Conservation (phyloP, 202 grass and related monocot genomes). For the Carex arenaria region DNA sequence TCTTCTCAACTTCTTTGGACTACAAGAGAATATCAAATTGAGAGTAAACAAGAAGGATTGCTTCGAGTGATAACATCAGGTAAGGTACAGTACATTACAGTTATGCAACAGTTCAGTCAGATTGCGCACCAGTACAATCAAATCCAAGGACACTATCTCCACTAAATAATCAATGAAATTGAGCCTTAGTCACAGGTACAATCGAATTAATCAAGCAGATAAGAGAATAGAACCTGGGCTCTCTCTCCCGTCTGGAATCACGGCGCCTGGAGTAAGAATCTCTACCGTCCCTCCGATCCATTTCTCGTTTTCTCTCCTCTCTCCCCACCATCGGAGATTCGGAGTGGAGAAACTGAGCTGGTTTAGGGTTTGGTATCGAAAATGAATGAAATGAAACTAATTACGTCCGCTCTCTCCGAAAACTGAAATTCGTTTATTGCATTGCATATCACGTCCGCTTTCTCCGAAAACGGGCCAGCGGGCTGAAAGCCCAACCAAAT, state of each 20-base stretch:
- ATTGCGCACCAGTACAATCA: neutral
- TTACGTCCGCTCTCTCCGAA: neutral
- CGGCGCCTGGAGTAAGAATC: slow-evolving; percentile 46
- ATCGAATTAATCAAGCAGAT: neutral
- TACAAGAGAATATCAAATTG: slow-evolving; percentile 13
- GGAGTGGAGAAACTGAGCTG: neutral
- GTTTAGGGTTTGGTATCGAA: slow-evolving; percentile 39
- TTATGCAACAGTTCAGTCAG: neutral
- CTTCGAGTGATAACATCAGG: neutral
- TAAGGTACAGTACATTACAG: neutral
- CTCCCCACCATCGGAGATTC: neutral
- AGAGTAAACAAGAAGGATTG: neutral
- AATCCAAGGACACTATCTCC: neutral
- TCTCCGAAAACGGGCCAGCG: no score
- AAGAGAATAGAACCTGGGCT: slow-evolving; percentile 41
- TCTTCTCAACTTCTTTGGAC: slow-evolving; percentile 55
- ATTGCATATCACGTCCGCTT: neutral
- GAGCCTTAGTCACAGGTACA: slow-evolving; percentile 3
- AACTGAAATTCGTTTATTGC: neutral
- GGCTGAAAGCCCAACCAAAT: no score
- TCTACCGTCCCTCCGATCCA: slow-evolving; percentile 35
- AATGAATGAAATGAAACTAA: neutral
- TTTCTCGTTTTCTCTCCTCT: slow-evolving; percentile 9
- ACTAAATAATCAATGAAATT: neutral
- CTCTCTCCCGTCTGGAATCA: slow-evolving; percentile 42